Percentiles rank a stretch among this genome's conserved stretches.
Conservation (phyloP, 1,284 basidiomycete species). For the Malassezia restricta region DNA sequence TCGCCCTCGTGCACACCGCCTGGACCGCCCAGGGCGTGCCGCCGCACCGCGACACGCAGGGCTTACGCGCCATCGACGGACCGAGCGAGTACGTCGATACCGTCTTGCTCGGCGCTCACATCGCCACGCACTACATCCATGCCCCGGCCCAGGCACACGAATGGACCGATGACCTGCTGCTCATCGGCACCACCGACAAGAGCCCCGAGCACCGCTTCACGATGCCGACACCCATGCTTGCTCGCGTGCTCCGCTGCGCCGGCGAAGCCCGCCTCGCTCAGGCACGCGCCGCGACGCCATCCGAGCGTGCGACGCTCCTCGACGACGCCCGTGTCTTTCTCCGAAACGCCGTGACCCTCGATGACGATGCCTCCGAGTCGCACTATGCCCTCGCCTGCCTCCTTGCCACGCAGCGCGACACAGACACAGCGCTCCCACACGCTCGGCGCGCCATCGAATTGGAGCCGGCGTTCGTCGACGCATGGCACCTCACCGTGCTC, state of each 20-base stretch:
- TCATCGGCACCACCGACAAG: conserved; percentile 9
- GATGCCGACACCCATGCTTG: conserved; percentile 17
- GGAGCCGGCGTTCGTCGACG: conserved; percentile 60
- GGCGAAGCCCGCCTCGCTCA: conserved; percentile 49
- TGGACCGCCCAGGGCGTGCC: conserved; percentile 25
- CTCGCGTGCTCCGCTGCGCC: conserved; percentile 7
- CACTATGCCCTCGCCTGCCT: conserved; percentile 51
- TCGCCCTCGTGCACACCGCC: conserved; percentile 37
- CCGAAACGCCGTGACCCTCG: conserved; percentile 52
- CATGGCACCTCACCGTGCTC: conserved; percentile 84
- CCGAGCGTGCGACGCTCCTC: conserved; percentile 56
- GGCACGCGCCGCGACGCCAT: conserved; percentile 51
- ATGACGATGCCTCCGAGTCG: conserved; percentile 54
- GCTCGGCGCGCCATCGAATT: conserved; percentile 64
- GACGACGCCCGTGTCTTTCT: conserved; percentile 55
- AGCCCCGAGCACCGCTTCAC: neutral
- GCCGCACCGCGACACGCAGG: conserved; percentile 4
- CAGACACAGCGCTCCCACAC: conserved; percentile 58
- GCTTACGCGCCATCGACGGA: conserved; percentile 2
- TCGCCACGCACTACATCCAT: conserved; percentile 20
- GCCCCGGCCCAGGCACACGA: conserved; percentile 23
- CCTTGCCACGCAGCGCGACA: conserved; percentile 58
- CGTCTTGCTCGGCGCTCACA: conserved; percentile 29
- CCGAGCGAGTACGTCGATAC: conserved; percentile 23
- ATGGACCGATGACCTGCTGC: conserved; percentile 24